phyloP scores from a whole-genome alignment of 164 flowering plant species.

The Brasenia schreberi region DNA sequence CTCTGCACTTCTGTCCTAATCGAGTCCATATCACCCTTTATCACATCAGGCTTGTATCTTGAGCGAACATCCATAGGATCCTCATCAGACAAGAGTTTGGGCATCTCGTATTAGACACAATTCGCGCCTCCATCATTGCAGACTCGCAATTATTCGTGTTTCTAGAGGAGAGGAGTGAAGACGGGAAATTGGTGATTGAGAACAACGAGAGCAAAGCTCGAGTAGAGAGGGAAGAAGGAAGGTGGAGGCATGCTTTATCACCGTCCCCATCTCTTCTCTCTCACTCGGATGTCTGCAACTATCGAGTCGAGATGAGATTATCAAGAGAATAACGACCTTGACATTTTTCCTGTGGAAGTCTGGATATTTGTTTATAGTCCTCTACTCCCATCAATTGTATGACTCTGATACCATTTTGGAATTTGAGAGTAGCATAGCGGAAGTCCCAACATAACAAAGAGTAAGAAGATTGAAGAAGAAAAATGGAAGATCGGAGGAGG shows the following conservation, averaged over 20 bases:
- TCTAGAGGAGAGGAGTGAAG: slow-evolving; percentile 80
- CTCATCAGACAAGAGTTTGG: slow-evolving; percentile 44
- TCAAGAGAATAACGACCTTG: no score
- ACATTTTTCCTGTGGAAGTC: no score
- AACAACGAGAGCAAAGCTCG: slow-evolving; percentile 60
- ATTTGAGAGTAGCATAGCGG: no score
- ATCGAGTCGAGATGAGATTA: no score
- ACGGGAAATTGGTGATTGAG: slow-evolving; percentile 81
- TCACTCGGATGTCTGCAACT: no score
- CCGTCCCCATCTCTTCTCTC: slow-evolving; percentile 21
- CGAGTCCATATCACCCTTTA: slow-evolving; percentile 96
- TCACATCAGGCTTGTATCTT: slow-evolving; percentile 84
- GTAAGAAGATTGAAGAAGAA: no score
- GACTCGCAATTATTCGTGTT: slow-evolving; percentile 51
- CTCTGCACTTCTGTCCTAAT: slow-evolving; percentile 57
- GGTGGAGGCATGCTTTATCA: slow-evolving; percentile 47
- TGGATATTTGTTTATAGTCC: no score
- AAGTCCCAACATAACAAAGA: no score
- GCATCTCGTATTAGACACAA: slow-evolving; percentile 75
- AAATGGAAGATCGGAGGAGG: no score
- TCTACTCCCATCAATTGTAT: no score
- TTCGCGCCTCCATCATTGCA: slow-evolving; percentile 99
- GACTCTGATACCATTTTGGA: no score
- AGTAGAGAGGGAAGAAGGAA: slow-evolving; percentile 56
- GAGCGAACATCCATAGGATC: slow-evolving; percentile 39